Evolutionary conservation across 2,329 filamentous ascomycete species (phyloP), one percentile per base, ranked within the genome.

Genomic region (Fusarium hainanense): DNA sequence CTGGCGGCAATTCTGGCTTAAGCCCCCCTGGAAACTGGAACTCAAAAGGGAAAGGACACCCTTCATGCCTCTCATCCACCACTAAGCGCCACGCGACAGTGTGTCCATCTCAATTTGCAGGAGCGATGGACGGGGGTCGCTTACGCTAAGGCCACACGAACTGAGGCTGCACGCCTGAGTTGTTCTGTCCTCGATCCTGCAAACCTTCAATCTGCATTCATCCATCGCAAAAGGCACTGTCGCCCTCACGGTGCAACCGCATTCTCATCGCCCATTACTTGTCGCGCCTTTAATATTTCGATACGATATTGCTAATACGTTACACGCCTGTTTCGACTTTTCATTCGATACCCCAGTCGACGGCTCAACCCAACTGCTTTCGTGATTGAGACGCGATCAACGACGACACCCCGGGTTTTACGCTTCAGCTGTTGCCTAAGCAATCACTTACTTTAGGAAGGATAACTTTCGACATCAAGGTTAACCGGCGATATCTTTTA

Each of bases 61-160:
- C 28, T 54, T 66, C 23, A 37, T 52, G 46, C 34, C 32, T 49
- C 43, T 51, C 16, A 21, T 64, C 59, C 32, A 57, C 48, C 40
- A 58, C 63, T 70, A 70, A 71, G 64, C 68, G 56, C 68, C 54
- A 66, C 60, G 52, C 63, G 60, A 69, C 59, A 63, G 64, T 70
- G 58, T 69, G 58, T 62, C 62, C 69, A 74, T 70, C 64, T 32
- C 32, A 64, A 64, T 64, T 72, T 72, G 66, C 57, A 70, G 63
- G 40, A 55, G 46, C 57, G 48, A 61, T 40, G 47, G 49, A 37
- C 34, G 32, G 48, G 32, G 43, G 54, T 63, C 63, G 62, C 57
- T 63, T 57, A 50, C 50, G 61, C 55, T 54, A 44, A 57, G 61
- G 66, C 61, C 40, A 41, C 40, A 40, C 37, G 20, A 43, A 30